A percentile compares a stretch with the other conserved stretches of the same genome.
These are phyloP conservation scores for Diaporthe citri DNA, from an alignment of 2,329 filamentous ascomycete genomes.

Conservation along the genomic window DNA sequence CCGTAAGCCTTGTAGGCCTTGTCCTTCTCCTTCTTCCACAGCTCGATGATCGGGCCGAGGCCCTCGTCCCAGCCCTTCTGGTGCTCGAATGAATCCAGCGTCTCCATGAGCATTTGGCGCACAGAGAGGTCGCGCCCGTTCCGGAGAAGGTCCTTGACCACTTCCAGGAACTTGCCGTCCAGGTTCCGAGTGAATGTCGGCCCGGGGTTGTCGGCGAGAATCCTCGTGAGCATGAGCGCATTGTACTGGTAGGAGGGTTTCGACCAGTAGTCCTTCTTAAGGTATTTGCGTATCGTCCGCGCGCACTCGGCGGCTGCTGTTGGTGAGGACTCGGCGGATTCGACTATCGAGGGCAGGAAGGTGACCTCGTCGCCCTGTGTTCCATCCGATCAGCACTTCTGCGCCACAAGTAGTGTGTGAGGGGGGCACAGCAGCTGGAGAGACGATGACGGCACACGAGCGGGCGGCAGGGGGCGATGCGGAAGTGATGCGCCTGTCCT, in stretches of 20 bases:
- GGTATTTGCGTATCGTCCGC: conserved; percentile 82
- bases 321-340: conserved; percentile 92
- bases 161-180: conserved; percentile 85
- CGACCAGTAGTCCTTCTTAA: conserved; percentile 77
- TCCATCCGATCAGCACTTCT: conserved; percentile 28
- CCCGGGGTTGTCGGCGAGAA: conserved; percentile 92
- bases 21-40: conserved; percentile 92
- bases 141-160: conserved; percentile 80
- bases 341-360: conserved; percentile 92
- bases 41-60: conserved; percentile 76
- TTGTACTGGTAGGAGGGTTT: conserved; percentile 88
- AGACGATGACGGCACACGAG: background rate
- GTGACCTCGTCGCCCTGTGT: conserved; percentile 87
- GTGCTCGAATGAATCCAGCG: conserved; percentile 80
- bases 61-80: conserved; percentile 82
- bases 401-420: conserved; percentile 27
- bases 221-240: conserved; percentile 93
- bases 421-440: background rate
- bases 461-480: background rate
- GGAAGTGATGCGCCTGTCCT: background rate
- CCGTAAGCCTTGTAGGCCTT: conserved; percentile 67
- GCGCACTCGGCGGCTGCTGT: conserved; percentile 86
- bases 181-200: conserved; percentile 91
- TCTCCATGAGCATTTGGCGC: conserved; percentile 88
- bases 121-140: conserved; percentile 80